Evolutionary conservation across 306 rosid genomes (phyloP).

Genomic region (Lathyrus sativus): DNA sequence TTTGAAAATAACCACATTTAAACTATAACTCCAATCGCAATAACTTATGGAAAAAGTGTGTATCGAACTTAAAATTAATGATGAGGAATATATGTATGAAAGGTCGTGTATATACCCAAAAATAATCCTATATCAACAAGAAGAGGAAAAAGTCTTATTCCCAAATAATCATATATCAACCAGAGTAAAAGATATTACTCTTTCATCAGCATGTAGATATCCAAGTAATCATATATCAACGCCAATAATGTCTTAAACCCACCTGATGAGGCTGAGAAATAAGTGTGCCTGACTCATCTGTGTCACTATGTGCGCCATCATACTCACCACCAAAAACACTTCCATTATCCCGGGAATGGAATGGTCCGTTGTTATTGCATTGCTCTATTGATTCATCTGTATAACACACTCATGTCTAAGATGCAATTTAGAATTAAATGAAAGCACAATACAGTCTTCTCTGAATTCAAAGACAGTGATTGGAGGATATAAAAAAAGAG

Average conservation of each 20-base stretch:
- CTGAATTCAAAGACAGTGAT: slow-evolving; percentile 1
- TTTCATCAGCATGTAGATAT: slow-evolving; percentile 17
- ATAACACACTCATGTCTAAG: slow-evolving; percentile 15
- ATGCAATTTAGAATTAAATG: slow-evolving; percentile 5
- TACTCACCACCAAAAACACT: slow-evolving; percentile 47
- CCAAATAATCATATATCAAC: slow-evolving; percentile 13
- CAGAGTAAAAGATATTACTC: background rate
- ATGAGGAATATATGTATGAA: slow-evolving; percentile 2
- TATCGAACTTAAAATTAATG: slow-evolving; percentile 17
- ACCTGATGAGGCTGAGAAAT: slow-evolving; percentile 87
- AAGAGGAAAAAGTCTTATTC: background rate
- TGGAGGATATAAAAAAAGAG: slow-evolving; percentile 3
- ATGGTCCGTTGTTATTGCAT: slow-evolving; percentile 47
- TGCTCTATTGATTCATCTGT: slow-evolving; percentile 60
- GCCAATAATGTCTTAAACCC: slow-evolving; percentile 20
- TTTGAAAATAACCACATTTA: slow-evolving; percentile 40
- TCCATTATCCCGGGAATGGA: slow-evolving; percentile 64
- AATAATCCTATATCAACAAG: background rate
- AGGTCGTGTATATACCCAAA: background rate
- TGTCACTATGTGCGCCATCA: slow-evolving; percentile 62
- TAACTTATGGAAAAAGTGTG: background rate
- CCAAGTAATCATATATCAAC: slow-evolving; percentile 17
- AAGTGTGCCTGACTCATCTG: slow-evolving; percentile 66
- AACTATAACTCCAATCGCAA: slow-evolving; percentile 14
- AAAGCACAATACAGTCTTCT: slow-evolving; percentile 16